phyloP scores from a whole-genome alignment of 257 asterid genomes.

The Cynanchum wilfordii region DNA sequence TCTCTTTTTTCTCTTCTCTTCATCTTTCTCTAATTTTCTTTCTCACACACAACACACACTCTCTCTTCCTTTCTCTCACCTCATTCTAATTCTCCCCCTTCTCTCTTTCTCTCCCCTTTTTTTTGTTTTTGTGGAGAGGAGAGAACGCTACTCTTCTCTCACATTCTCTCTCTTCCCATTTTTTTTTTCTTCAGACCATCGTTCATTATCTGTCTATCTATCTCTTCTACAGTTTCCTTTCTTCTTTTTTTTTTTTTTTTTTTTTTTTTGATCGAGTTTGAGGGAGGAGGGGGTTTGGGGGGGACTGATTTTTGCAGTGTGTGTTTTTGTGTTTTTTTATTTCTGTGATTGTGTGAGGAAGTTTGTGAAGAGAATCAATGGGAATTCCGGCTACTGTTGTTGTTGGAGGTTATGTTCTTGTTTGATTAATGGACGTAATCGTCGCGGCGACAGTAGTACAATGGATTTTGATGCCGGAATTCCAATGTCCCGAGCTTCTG shows the following conservation, averaged over 20 bases:
- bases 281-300: constrained; percentile 8
- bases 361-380: constrained; percentile 19
- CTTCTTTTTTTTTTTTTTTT: background rate
- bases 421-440: constrained; percentile 20
- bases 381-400: constrained; percentile 25
- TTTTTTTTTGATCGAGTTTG: background rate
- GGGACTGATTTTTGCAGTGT: background rate
- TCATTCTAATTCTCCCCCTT: background rate
- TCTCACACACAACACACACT: constrained; percentile 15
- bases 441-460: constrained; percentile 2
- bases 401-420: constrained; percentile 5
- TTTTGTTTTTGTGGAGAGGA: constrained; percentile 66
- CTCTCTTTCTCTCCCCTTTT: constrained; percentile 10
- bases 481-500: constrained; percentile 52
- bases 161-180: constrained; percentile 15
- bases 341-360: background rate
- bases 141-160: constrained; percentile 30
- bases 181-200: background rate
- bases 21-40: constrained; percentile 15
- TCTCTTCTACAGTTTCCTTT: background rate
- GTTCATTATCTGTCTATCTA: background rate
- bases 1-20: background rate
- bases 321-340: background rate
- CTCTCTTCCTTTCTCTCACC: constrained; percentile 7
- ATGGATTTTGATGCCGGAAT: constrained; percentile 42